These are phyloP conservation scores for Ophiocordyceps camponoti-saundersi DNA, from an alignment of 2,329 filamentous ascomycete species.

Conservation along the genomic window DNA sequence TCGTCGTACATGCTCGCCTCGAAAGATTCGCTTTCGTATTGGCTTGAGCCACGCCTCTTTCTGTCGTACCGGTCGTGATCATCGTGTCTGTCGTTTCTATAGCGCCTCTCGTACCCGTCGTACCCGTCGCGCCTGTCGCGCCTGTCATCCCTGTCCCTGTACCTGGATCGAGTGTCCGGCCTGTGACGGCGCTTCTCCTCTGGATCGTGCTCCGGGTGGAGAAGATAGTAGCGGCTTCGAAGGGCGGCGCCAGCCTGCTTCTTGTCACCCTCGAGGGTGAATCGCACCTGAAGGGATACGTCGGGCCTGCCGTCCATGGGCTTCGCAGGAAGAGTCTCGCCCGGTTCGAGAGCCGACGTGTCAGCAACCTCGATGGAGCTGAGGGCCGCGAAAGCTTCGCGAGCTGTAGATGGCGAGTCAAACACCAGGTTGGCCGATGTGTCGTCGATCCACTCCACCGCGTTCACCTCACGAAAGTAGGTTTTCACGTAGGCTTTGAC, in stretches of 20 bases:
- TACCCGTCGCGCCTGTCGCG: conserved; percentile 16
- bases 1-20: conserved; percentile 77
- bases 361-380: conserved; percentile 34
- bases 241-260: conserved; percentile 66
- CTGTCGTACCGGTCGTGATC: conserved; percentile 12
- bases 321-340: conserved; percentile 56
- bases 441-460: conserved; percentile 92
- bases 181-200: conserved; percentile 49
- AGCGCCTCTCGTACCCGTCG: conserved; percentile 15
- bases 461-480: conserved; percentile 42
- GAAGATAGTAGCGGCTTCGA: conserved; percentile 78
- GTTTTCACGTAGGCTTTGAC: conserved; percentile 59
- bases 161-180: conserved; percentile 40
- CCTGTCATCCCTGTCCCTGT: conserved; percentile 38
- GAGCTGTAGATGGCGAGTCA: conserved; percentile 31
- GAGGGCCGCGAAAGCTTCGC: conserved; percentile 37
- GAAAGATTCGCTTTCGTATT: conserved; percentile 39
- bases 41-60: conserved; percentile 20
- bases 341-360: conserved; percentile 33
- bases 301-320: conserved; percentile 50
- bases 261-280: conserved; percentile 58
- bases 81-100: conserved; percentile 17
- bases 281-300: conserved; percentile 51
- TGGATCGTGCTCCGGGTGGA: conserved; percentile 79
- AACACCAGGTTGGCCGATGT: conserved; percentile 78